Evolutionary conservation across 169 alveolate genomes (phyloP), one percentile per base, ranked within the genome.

Genomic region (Plasmodium gallinaceum): DNA sequence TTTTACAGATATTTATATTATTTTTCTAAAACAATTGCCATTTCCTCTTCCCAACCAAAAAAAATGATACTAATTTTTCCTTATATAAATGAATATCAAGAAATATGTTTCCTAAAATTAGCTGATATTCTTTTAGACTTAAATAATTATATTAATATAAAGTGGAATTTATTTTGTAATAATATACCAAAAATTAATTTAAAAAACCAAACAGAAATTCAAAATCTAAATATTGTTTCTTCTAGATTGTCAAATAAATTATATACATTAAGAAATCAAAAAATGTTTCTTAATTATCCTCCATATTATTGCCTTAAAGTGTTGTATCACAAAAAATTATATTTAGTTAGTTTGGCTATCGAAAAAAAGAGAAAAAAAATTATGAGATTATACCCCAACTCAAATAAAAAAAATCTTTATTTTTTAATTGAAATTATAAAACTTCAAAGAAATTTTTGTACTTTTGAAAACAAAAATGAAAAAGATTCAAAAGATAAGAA

Each of bases 261-360:
- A 3, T 83, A 57, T 20, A 83, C 91, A 14, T 48, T 83, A 16
- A 54, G 39, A 16, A 83, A 83, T 48, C 86, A 83, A 69, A 54
- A 58, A 9, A 39, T 83, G 12, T 83, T 83, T 46, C n/a, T 48
- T 9, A 52, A 61, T 24, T 83, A 68, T 16, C 91, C 91, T 22
- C 91, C 91, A 12, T 83, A 83, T 69, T 83, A 68, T 48, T 83
- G 91, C 52, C 83, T 83, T 10, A 83, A 83, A 57, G 74, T 57
- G 18, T 18, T 83, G 2, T 83, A 83, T 70, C 85, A 83, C n/a
- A 83, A 70, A 69, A 83, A 83, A 69, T 69, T 83, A 51, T 37
- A 83, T 62, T 24, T 83, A 18, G 26, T 83, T 6, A n/a, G 26
- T 16, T 83, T 62, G 37, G 58, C 73, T 57, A 83, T 69, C 22